Evolutionary conservation across 768 basidiomycete species (phyloP).

Genomic region (Serendipita indica): DNA sequence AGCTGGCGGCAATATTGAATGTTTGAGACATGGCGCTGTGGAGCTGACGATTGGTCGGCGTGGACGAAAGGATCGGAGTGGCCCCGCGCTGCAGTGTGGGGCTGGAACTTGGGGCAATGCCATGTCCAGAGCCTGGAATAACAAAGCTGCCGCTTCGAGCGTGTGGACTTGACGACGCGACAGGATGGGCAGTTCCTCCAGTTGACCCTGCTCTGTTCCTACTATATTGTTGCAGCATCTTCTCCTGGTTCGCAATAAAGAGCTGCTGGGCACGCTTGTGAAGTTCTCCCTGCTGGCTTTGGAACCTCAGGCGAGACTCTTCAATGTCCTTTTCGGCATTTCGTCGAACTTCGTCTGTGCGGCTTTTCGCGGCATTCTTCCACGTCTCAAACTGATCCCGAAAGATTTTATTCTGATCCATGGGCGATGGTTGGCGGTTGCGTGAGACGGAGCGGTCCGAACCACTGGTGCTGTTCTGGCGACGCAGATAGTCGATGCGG

Average conservation of each 20-base stretch:
- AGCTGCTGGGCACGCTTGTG: conserved; percentile 5
- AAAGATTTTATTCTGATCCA: not conserved
- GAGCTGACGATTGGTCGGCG: not conserved
- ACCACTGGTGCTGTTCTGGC: conserved; percentile 7
- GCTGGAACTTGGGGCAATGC: not conserved
- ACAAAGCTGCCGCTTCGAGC: not conserved
- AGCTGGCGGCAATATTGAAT: not conserved
- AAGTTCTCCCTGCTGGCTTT: not conserved
- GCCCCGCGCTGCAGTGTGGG: not conserved
- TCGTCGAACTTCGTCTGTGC: not conserved
- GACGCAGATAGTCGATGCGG: not conserved
- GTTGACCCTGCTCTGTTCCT: conserved; percentile 1
- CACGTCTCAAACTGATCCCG: conserved; percentile 5
- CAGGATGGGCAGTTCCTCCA: not conserved
- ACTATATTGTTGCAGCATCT: not conserved
- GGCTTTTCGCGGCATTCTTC: not conserved
- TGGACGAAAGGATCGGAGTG: not conserved
- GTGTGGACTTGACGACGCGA: not conserved
- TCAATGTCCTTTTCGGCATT: not conserved
- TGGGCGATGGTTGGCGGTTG: not conserved
- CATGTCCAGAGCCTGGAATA: not conserved
- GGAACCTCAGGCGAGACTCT: not conserved
- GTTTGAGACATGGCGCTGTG: not conserved
- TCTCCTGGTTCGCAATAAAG: conserved; percentile 1
- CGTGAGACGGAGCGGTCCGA: not conserved